A percentile compares a stretch with the other conserved stretches of the same genome.
phyloP scores from a whole-genome alignment of 441 rosid species.

The Flueggea neowawraea region DNA sequence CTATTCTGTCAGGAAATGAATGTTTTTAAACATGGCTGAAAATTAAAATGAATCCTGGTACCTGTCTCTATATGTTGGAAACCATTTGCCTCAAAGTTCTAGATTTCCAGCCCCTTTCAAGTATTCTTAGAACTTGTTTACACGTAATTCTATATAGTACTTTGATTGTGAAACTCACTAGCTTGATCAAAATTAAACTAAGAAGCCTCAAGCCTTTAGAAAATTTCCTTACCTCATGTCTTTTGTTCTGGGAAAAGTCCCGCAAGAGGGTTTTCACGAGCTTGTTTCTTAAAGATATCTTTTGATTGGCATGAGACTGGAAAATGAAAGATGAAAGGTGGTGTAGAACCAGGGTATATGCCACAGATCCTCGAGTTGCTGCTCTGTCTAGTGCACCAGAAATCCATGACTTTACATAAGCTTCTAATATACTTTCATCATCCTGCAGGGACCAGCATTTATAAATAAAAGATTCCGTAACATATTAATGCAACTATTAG shows the following conservation, averaged over 20 bases:
- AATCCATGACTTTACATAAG: slow-evolving; percentile 78
- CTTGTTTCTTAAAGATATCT: slow-evolving; percentile 42
- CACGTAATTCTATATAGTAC: too few species aligned
- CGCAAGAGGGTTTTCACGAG: slow-evolving; percentile 68
- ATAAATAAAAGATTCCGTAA: neutral
- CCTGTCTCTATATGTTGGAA: too few species aligned
- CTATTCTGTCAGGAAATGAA: too few species aligned
- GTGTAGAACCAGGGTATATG: slow-evolving; percentile 57
- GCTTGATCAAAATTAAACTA: too few species aligned
- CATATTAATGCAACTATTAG: too few species aligned
- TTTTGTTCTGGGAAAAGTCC: slow-evolving; percentile 59
- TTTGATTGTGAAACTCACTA: too few species aligned
- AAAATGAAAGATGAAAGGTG: slow-evolving; percentile 73
- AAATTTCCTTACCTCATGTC: slow-evolving; percentile 55
- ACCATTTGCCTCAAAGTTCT: too few species aligned
- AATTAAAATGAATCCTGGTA: too few species aligned
- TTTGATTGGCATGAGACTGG: slow-evolving; percentile 22
- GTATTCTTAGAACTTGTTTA: too few species aligned
- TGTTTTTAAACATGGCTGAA: too few species aligned
- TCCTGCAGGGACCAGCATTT: slow-evolving; percentile 40
- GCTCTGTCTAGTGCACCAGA: slow-evolving; percentile 84
- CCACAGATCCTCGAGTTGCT: slow-evolving; percentile 55
- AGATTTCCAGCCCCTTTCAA: too few species aligned
- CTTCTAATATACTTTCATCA: slow-evolving; percentile 67
- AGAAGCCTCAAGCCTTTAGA: slow-evolving; percentile 1